Evolutionary conservation across 2,329 filamentous ascomycete species (phyloP).

Genomic region (Epichloe amarillans): DNA sequence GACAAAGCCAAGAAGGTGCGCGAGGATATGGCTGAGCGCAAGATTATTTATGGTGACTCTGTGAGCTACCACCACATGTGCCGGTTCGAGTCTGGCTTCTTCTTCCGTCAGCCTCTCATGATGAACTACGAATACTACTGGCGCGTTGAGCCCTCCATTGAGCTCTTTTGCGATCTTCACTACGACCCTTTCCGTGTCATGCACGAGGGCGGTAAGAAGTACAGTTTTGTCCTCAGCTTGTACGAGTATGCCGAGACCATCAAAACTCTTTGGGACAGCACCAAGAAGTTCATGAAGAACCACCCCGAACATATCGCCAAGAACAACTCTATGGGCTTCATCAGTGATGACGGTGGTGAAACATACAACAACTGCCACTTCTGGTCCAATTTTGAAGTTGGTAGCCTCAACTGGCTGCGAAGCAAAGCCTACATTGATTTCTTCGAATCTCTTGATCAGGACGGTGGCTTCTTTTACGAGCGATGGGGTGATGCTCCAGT

Average conservation of each 20-base stretch:
- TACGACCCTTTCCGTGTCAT: constrained; percentile 96
- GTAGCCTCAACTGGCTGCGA: constrained; percentile 85
- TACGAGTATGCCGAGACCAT: constrained; percentile 98
- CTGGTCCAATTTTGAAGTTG: constrained; percentile 99
- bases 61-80: constrained; percentile 99
- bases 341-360: constrained; percentile 83
- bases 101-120: constrained; percentile 92
- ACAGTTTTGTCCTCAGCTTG: constrained; percentile 88
- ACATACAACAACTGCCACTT: constrained; percentile 98
- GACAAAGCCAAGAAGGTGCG: constrained; percentile 82
- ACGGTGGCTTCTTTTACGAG: constrained; percentile 98
- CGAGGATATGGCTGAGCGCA: constrained; percentile 83
- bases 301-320: constrained; percentile 78
- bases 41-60: constrained; percentile 98
- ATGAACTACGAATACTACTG: constrained; percentile 98
- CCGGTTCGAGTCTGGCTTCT: constrained; percentile 97
- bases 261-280: constrained; percentile 86
- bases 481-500: constrained; percentile 96
- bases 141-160: constrained; percentile 94
- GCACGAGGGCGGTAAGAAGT: constrained; percentile 94
- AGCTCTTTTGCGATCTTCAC: constrained; percentile 90
- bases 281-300: constrained; percentile 84
- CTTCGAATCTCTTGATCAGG: constrained; percentile 75
- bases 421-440: constrained; percentile 81
- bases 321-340: constrained; percentile 78